phyloP scores from a whole-genome alignment of 306 rosid species.

The Pyrus betulifolia region DNA sequence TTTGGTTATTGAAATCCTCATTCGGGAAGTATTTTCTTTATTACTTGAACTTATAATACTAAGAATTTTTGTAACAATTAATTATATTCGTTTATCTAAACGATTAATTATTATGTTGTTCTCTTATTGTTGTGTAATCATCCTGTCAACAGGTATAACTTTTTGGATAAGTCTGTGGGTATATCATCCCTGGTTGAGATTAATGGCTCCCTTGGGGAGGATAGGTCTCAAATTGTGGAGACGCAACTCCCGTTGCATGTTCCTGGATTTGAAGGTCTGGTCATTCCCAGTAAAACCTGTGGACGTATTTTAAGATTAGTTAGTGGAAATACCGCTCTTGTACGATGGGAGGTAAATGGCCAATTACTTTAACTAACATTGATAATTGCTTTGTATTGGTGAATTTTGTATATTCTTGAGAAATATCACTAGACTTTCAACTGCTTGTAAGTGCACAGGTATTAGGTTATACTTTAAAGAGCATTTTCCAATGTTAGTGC shows the following conservation, averaged over 20 bases:
- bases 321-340: constrained; percentile 67
- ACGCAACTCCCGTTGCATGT: constrained; percentile 46
- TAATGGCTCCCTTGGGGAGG: constrained; percentile 35
- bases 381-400: background rate
- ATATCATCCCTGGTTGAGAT: constrained; percentile 72
- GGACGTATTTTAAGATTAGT: constrained; percentile 69
- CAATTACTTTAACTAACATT: constrained; percentile 7
- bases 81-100: no score
- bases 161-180: constrained; percentile 74
- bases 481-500: background rate
- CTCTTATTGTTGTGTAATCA: background rate
- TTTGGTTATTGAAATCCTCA: background rate
- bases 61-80: background rate
- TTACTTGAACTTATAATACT: background rate
- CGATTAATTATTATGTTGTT: background rate
- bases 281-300: constrained; percentile 65
- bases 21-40: background rate
- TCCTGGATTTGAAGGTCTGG: constrained; percentile 77
- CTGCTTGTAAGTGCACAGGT: background rate
- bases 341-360: constrained; percentile 82
- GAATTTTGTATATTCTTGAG: background rate
- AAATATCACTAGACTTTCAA: background rate
- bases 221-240: constrained; percentile 41
- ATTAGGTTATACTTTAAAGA: background rate
- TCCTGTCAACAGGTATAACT: constrained; percentile 64